A percentile compares a stretch with the other conserved stretches of the same genome.
Evolutionary conservation across 441 rosid genomes (phyloP).

Genomic region (Metrosideros polymorpha): DNA sequence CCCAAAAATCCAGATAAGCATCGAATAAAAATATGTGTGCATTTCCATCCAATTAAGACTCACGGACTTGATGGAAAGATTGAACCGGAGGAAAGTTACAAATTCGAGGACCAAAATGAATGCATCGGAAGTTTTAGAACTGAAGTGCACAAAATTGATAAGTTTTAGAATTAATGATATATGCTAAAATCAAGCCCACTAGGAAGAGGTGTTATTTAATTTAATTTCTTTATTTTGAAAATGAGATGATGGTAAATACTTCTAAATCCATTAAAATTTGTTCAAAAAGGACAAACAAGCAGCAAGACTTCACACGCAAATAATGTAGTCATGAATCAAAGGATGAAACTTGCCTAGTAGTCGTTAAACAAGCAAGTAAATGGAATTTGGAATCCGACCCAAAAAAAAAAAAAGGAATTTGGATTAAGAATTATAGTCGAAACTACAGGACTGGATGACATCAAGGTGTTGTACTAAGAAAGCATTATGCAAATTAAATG

Average conservation of each 20-base stretch:
- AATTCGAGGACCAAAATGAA: not conserved
- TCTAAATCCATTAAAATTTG: not conserved
- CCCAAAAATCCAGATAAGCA: too few relatives aligned
- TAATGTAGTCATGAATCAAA: not conserved
- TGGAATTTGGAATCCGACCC: too few relatives aligned
- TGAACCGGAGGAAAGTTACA: not conserved
- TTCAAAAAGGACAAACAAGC: not conserved
- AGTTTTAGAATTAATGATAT: too few relatives aligned
- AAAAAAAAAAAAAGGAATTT: too few relatives aligned
- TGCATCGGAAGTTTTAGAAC: not conserved
- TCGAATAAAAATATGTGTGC: too few relatives aligned
- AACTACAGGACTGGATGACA: not conserved
- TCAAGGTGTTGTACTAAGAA: not conserved
- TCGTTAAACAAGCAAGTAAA: not conserved
- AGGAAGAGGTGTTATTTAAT: not conserved
- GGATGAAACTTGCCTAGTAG: not conserved
- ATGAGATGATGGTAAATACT: too few relatives aligned
- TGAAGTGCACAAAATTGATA: not conserved
- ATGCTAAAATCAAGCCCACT: not conserved
- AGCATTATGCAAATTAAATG: not conserved
- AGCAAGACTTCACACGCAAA: not conserved
- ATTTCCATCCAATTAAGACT: not conserved
- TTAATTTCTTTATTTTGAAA: not conserved
- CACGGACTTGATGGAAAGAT: not conserved
- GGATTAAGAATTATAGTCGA: too few relatives aligned